Conservation (phyloP, 176 grass and related monocot genomes). For the Zoysia japonica region DNA sequence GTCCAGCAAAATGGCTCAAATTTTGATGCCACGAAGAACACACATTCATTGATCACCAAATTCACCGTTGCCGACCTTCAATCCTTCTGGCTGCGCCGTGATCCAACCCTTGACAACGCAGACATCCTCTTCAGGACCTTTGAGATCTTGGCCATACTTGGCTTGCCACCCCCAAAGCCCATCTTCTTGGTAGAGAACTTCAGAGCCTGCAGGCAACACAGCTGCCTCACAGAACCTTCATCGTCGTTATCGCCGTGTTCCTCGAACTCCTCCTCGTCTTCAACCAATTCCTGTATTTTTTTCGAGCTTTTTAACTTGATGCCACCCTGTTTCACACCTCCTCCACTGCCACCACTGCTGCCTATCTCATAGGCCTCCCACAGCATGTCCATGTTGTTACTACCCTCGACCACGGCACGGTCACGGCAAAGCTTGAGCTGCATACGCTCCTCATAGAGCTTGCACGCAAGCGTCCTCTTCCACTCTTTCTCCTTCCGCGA, state of each 20-base stretch:
- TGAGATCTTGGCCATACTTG: conserved; percentile 76
- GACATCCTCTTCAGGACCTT: conserved; percentile 76
- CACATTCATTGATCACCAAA: not conserved
- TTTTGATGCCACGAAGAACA: not conserved
- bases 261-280: conserved; percentile 7
- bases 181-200: conserved; percentile 87
- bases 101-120: conserved; percentile 49
- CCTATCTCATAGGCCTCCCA: conserved; percentile 95
- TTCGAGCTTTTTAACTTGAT: conserved; percentile 5
- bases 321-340: conserved; percentile 21
- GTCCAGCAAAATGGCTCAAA: not conserved
- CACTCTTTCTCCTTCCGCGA: conserved; percentile 66
- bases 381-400: conserved; percentile 88
- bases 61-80: conserved; percentile 15
- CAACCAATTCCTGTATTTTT: conserved; percentile 13
- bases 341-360: not conserved
- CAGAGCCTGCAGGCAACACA: conserved; percentile 93
- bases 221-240: conserved; percentile 49
- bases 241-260: conserved; percentile 33
- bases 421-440: conserved; percentile 61
- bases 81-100: conserved; percentile 21
- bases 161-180: conserved; percentile 74
- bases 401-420: conserved; percentile 49
- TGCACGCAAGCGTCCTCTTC: conserved; percentile 93
- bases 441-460: conserved; percentile 89